Percentiles rank a stretch among this genome's conserved stretches.
Conservation (phyloP, 305 asterid species). For the Fraxinus sp. region DNA sequence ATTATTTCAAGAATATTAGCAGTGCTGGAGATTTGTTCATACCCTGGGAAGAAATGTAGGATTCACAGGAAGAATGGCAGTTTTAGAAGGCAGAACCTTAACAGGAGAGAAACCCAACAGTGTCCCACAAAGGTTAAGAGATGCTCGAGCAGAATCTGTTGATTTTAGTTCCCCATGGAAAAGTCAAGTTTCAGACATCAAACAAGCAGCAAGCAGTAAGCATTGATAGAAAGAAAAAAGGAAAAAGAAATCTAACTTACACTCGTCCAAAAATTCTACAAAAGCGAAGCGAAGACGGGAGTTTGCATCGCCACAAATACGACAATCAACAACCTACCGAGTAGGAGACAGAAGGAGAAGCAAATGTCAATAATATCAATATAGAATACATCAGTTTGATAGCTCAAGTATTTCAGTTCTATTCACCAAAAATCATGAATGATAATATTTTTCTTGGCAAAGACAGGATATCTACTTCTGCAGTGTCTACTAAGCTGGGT, state of each 20-base stretch:
- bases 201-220: conserved; percentile 6
- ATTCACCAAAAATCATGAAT: background rate
- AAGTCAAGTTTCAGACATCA: conserved; percentile 5
- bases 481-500: background rate
- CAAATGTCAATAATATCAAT: conserved; percentile 1
- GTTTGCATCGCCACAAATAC: conserved; percentile 92
- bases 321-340: conserved; percentile 78
- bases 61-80: conserved; percentile 93
- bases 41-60: conserved; percentile 95
- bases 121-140: conserved; percentile 65
- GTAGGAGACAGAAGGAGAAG: conserved; percentile 4
- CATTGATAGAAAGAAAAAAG: background rate
- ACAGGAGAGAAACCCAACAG: conserved; percentile 64
- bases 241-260: conserved; percentile 40
- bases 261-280: conserved; percentile 79
- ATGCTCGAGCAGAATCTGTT: conserved; percentile 71
- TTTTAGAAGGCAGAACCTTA: conserved; percentile 84
- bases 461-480: background rate
- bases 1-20: background rate
- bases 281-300: conserved; percentile 95
- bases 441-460: background rate
- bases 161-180: conserved; percentile 19
- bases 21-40: conserved; percentile 16
- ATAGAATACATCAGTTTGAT: background rate
- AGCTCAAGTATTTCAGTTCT: background rate